phyloP scores from a whole-genome alignment of 129 eudicot genomes.

The Arctium minus region DNA sequence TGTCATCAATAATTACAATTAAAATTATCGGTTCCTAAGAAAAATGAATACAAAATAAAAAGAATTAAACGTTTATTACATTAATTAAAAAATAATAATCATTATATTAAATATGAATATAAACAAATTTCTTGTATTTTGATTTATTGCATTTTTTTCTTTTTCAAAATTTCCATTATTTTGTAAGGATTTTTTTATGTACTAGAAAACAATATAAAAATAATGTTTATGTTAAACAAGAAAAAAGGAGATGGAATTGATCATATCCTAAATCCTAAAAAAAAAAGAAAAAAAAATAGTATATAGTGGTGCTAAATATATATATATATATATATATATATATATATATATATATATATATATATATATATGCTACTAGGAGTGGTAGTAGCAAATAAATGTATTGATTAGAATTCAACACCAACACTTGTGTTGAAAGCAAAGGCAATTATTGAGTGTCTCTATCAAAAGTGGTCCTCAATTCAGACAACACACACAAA shows the following conservation, averaged over 20 bases:
- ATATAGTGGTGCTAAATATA: background rate
- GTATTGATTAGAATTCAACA: background rate
- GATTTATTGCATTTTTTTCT: too few species aligned
- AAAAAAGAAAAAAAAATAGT: background rate
- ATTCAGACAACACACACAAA: constrained; percentile 34
- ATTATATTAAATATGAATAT: background rate
- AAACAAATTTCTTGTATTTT: background rate
- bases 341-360: too few species aligned
- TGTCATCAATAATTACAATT: background rate
- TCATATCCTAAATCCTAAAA: background rate
- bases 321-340: too few species aligned
- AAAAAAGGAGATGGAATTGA: background rate
- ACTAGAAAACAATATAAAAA: background rate
- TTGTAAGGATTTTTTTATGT: background rate
- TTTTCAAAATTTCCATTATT: too few species aligned
- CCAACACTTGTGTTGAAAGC: constrained; percentile 33
- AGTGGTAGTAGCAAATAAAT: background rate
- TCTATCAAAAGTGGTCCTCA: constrained; percentile 36
- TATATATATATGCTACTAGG: too few species aligned
- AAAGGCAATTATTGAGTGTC: constrained; percentile 37
- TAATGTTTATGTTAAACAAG: too few species aligned
- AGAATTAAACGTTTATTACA: background rate
- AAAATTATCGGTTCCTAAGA: too few species aligned
- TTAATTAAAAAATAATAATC: too few species aligned
- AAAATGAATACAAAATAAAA: too few species aligned